Base-by-base conservation (phyloP, 2,329 filamentous ascomycete species). In the Aspergillus sp. region DNA sequence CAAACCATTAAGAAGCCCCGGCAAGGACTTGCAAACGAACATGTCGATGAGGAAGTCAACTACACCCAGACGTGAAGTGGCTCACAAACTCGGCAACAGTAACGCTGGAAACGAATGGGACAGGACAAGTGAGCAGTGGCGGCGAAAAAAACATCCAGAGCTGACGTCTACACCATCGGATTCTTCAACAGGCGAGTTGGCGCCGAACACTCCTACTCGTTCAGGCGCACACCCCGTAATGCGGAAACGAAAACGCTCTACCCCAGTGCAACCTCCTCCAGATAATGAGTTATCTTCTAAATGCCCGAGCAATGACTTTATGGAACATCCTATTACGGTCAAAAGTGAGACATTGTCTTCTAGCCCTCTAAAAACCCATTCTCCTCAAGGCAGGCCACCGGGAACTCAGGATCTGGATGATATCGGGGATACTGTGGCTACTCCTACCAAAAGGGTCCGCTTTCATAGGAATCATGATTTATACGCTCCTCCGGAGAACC, bases 351-450 rank as follows among this genome's bases (percentile, higher is more conserved):
- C 65, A 15, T 52, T 67, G 23, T 72, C 72, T 37, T 74, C 72
- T 40, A 74, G 72, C 55, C 69, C 72, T 27, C 11, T 67, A n/a
- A 61, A 51, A 12, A 54, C 51, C 12, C 52, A 55, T 48, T 54
- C 56, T 8, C 33, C 60, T 8, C 54, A 52, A 27, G 43, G 46
- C 21, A 62, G 57, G 21, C 47, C 79, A 0, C 76, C 82, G 41
- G 85, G 86, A 52, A 88, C 84, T 54, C 77, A 88, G 51, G 86
- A 89, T 66, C 76, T 89, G 11, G 82, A 86, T 65, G 77, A 81
- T 43, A 72, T 79, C 52, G 80, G 78, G 7, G 70, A 70, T 33
- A 60, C 54, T 43, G 68, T 76, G 17, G 63, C 72, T 47, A 74
- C 80, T 64, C 69, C 76, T 52, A 84, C 78, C 12, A 76, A 73